Conservation (phyloP, 2,329 filamentous ascomycete species). For the Aspergillus amoenus region DNA sequence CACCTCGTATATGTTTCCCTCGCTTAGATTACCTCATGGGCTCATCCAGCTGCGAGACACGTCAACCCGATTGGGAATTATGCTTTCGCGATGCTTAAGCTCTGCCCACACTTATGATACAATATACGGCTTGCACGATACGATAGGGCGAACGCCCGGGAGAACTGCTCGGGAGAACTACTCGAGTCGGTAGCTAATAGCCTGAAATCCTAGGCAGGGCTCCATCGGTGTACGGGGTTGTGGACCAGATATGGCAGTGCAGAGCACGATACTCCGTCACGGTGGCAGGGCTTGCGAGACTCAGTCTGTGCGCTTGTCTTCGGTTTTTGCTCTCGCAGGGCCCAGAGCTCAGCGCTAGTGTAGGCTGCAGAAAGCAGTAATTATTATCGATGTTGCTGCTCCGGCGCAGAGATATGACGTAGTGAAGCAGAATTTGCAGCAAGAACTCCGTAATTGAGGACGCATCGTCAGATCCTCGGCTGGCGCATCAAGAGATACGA, state of each 20-base stretch:
- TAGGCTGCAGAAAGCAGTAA: background rate
- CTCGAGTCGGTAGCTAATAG: too few species aligned
- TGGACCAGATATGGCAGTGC: background rate
- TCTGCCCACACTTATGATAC: background rate
- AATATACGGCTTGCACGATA: background rate
- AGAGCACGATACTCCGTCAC: background rate
- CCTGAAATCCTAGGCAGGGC: too few species aligned
- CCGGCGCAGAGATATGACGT: background rate
- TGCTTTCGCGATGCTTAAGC: background rate
- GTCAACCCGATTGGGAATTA: constrained; percentile 11
- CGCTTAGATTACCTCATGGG: background rate
- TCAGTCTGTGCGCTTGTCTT: constrained; percentile 2
- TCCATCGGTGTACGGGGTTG: background rate
- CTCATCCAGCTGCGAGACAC: background rate
- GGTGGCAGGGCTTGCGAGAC: background rate
- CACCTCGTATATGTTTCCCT: background rate
- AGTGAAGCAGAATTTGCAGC: constrained; percentile 6
- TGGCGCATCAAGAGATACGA: background rate
- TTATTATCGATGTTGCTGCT: background rate
- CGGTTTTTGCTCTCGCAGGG: background rate
- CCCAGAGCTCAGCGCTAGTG: constrained; percentile 5
- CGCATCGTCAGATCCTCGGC: background rate
- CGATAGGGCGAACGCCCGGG: background rate
- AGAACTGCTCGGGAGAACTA: too few species aligned
- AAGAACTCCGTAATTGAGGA: background rate